Percentiles rank a stretch among this genome's conserved stretches.
phyloP scores from a whole-genome alignment of 192 early-diverging fungal species.

The Geranomyces variabilis region DNA sequence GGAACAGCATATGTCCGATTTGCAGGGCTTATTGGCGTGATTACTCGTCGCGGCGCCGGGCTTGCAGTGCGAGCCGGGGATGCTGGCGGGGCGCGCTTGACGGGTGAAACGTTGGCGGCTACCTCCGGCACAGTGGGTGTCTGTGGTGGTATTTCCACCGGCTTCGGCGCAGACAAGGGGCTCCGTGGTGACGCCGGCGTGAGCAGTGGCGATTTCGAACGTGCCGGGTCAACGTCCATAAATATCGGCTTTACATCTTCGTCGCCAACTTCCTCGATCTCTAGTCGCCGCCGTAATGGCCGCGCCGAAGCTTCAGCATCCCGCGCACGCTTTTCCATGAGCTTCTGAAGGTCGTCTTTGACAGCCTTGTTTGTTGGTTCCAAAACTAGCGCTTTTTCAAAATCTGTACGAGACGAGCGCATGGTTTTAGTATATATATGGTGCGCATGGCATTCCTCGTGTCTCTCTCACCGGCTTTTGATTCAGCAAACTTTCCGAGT shows the following conservation, averaged over 20 bases:
- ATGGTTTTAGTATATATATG: not conserved
- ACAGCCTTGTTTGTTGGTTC: conserved; percentile 71
- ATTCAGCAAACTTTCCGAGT: conserved; percentile 55
- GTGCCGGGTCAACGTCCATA: not conserved
- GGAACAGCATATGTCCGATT: conserved; percentile 33
- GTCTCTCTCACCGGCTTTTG: conserved; percentile 49
- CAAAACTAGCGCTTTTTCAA: conserved; percentile 62
- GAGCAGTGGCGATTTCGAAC: not conserved
- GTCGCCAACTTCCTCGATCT: conserved; percentile 59
- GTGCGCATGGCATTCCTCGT: not conserved
- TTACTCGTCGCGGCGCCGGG: not conserved
- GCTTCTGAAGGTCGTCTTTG: conserved; percentile 53
- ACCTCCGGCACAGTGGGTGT: not conserved
- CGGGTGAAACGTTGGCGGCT: not conserved
- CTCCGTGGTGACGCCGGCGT: not conserved
- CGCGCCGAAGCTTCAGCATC: conserved; percentile 15
- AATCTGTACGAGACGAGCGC: conserved; percentile 47
- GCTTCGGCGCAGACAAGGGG: not conserved
- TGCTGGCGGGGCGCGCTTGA: not conserved
- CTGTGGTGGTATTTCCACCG: not conserved
- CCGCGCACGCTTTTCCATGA: conserved; percentile 3
- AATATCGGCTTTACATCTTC: conserved; percentile 11
- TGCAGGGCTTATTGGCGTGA: not conserved
- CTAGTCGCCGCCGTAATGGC: conserved; percentile 52
- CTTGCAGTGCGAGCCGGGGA: not conserved